Base-by-base conservation (phyloP, 2,329 filamentous ascomycete species). In the Colletotrichum echinochloae region DNA sequence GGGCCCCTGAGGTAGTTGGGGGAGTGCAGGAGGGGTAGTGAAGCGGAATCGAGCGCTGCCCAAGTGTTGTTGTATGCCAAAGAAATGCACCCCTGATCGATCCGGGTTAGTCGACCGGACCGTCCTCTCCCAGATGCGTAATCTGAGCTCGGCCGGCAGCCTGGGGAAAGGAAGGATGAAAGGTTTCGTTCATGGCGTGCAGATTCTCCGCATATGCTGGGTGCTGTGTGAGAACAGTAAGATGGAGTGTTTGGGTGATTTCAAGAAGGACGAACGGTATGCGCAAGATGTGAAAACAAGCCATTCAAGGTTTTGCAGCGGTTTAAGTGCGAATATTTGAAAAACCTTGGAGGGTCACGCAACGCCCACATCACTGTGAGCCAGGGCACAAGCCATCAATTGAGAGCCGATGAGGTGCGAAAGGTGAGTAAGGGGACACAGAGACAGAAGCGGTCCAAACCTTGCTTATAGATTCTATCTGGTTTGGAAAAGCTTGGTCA, bases 61-160 rank as follows among this genome's bases (percentile, higher is more conserved):
- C 18, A 0, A 2, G 9, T 57, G 5, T 28, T 3, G 26, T 48
- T 57, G 61, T 0, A 39, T 5, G 12, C 39, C 35, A 48, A 65
- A 65, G 52, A 65, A 65, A 23, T 65, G 61, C 46, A 11, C 6
- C 18, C 61, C 61, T 49, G 39, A 20, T 12, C 1, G 39, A 4
- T 16, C n/a, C 23, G 52, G 61, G 1, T 6, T n/a, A 2, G 51
- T n/a, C 14, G 61, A 28, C 4, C 61, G 28, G 18, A 65, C 41
- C 14, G 28, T 28, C 30, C 37, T 11, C 30, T 65, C 61, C 61
- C 61, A 65, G n/a, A 65, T 57, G 30, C n/a, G 39, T 65, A 48
- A 0, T 39, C 61, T 65, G 51, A 57, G 61, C 61, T 65, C 61
- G 26, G 23, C 11, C 6, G 61, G 61, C n/a, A 65, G 52, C 12